Conservation (phyloP, 768 basidiomycete genomes). For the Boletellus emodensis region DNA sequence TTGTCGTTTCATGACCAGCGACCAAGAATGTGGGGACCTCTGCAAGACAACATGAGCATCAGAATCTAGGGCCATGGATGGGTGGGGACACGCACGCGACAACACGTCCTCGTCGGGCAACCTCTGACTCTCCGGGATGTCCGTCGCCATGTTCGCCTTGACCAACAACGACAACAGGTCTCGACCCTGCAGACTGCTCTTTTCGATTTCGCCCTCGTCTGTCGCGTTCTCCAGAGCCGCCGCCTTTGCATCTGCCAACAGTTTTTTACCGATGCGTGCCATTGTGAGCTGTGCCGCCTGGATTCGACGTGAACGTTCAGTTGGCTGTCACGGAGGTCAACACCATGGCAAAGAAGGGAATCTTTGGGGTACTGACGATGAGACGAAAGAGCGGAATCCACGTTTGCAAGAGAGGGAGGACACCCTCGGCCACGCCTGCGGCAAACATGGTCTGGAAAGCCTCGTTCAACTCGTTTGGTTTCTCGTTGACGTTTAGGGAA, state of each 20-base stretch:
- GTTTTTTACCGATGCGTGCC: background rate
- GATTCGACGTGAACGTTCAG: background rate
- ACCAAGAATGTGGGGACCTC: slow-evolving; percentile 1
- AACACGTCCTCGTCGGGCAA: slow-evolving; percentile 63
- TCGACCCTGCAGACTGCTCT: slow-evolving; percentile 34
- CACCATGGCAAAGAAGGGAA: no score
- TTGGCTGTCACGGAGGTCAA: background rate
- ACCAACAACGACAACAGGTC: no score
- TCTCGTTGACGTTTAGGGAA: background rate
- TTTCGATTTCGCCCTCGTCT: slow-evolving; percentile 31
- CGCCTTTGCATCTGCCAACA: background rate
- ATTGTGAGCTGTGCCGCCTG: background rate
- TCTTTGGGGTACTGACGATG: background rate
- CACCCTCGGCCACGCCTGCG: background rate
- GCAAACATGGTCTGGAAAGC: background rate
- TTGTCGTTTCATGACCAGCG: background rate
- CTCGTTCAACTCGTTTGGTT: background rate
- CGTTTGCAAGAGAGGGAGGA: background rate
- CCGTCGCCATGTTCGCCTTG: no score
- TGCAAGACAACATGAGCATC: background rate
- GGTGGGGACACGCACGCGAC: slow-evolving; percentile 36
- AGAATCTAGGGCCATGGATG: no score
- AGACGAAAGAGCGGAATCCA: background rate
- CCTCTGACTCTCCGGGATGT: slow-evolving; percentile 50
- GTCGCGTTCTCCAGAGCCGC: slow-evolving; percentile 24